Evolutionary conservation across 169 alveolate species (phyloP).

Genomic region (Plasmodium falciparum): DNA sequence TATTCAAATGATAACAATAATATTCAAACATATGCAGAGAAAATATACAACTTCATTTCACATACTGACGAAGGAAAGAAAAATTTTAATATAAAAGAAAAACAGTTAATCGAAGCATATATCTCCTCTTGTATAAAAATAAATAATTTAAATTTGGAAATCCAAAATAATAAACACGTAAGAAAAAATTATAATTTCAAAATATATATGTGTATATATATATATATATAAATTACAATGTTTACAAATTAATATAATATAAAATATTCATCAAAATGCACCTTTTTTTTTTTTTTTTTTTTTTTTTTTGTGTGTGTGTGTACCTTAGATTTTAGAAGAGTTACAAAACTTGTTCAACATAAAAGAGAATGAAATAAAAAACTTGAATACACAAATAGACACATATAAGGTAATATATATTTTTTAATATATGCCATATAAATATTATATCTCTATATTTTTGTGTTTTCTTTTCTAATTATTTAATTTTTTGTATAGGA

Average conservation of each 20-base stretch:
- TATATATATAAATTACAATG: not conserved
- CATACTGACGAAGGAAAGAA: conserved; percentile 15
- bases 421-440: not conserved
- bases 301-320: not conserved
- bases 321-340: conserved; percentile 21
- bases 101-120: conserved; percentile 69
- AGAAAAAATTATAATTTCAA: not conserved
- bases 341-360: conserved; percentile 14
- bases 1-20: not conserved
- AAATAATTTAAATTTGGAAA: conserved; percentile 41
- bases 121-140: conserved; percentile 58
- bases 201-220: conserved; percentile 1
- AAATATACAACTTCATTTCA: conserved; percentile 28
- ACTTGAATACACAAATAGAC: conserved; percentile 60
- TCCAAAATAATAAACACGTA: conserved; percentile 35
- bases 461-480: not conserved
- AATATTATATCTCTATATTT: not conserved
- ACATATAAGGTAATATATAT: conserved; percentile 40
- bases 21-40: conserved; percentile 45
- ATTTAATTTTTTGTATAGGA: conserved; percentile 21
- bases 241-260: not conserved
- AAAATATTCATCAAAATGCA: not conserved
- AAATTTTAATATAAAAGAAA: conserved; percentile 41
- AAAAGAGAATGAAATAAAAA: conserved; percentile 56
- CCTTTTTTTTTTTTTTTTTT: conserved; percentile 7